Conservation (phyloP, 441 rosid species). For the Gossypium schwendimanii region DNA sequence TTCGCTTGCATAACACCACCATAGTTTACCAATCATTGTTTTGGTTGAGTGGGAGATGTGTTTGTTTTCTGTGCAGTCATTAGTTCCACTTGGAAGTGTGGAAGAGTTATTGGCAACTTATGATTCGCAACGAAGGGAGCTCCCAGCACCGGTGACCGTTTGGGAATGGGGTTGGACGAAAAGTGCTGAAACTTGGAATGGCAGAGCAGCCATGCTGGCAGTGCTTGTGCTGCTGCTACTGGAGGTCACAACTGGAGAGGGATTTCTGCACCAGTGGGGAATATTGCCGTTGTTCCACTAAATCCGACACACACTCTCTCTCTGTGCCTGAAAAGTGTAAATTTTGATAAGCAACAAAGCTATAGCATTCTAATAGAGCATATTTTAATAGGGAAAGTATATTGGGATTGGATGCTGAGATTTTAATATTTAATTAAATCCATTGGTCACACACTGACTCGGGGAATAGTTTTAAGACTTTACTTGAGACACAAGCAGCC, state of each 20-base stretch:
- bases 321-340: background rate
- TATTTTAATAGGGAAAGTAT: background rate
- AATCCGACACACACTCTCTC: background rate
- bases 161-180: slow-evolving; percentile 99
- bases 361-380: background rate
- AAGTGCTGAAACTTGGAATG: slow-evolving; percentile 99
- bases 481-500: background rate
- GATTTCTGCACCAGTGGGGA: slow-evolving; percentile 94
- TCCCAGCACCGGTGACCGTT: slow-evolving; percentile 80
- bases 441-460: background rate
- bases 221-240: slow-evolving; percentile 77
- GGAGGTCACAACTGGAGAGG: slow-evolving; percentile 89
- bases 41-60: slow-evolving; percentile 9
- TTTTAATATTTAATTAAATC: background rate
- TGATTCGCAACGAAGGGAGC: slow-evolving; percentile 79
- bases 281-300: slow-evolving; percentile 52
- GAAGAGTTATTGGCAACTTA: slow-evolving; percentile 83
- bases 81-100: slow-evolving; percentile 90
- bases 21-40: background rate
- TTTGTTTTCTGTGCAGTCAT: slow-evolving; percentile 48
- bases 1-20: background rate
- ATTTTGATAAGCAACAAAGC: background rate
- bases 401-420: background rate
- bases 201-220: slow-evolving; percentile 96
- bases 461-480: background rate